phyloP scores from a whole-genome alignment of 176 grass and related monocot species.

The Triticum urartu region DNA sequence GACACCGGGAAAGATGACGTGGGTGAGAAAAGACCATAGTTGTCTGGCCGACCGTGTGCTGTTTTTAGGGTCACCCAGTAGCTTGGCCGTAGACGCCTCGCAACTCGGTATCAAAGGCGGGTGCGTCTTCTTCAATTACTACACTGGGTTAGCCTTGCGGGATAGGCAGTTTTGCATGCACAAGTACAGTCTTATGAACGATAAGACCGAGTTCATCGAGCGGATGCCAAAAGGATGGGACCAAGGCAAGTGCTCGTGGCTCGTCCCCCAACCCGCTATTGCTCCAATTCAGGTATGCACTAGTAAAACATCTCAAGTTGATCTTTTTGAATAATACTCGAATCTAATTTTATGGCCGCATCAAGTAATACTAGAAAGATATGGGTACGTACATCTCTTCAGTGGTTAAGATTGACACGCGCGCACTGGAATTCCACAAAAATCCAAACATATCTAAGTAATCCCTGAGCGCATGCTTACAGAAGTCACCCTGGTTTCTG shows the following conservation, averaged over 20 bases:
- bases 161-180: too few relatives aligned
- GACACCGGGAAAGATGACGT: not conserved
- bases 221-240: not conserved
- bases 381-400: too few relatives aligned
- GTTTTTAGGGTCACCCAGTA: not conserved
- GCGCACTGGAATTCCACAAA: too few relatives aligned
- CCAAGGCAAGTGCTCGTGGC: not conserved
- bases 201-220: not conserved
- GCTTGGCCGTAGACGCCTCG: not conserved
- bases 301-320: too few relatives aligned
- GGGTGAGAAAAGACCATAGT: not conserved
- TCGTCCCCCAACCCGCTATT: not conserved
- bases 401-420: too few relatives aligned
- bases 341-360: too few relatives aligned
- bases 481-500: too few relatives aligned
- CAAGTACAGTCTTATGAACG: not conserved
- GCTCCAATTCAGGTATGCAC: not conserved
- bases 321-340: too few relatives aligned
- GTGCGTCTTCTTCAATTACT: not conserved
- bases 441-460: too few relatives aligned
- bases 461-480: too few relatives aligned
- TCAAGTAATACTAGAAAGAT: not conserved
- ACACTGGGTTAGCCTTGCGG: too few relatives aligned
- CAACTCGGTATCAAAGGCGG: not conserved
- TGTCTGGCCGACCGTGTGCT: too few relatives aligned